These are phyloP conservation scores for Suhomyces chickasaworum DNA, from an alignment of 1,139 yeast species.

Conservation along the genomic window DNA sequence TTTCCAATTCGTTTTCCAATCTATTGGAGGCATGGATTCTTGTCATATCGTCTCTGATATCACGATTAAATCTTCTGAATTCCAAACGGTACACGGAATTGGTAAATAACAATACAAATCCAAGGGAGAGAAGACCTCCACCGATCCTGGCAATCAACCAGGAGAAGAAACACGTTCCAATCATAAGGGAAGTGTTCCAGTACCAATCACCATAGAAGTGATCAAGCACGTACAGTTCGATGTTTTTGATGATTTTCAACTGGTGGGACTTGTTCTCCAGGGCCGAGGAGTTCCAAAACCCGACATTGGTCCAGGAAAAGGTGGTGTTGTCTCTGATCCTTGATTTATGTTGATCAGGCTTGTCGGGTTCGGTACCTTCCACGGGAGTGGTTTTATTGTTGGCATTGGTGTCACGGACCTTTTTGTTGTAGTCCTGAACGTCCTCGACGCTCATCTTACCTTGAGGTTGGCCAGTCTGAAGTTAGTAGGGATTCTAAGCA, in stretches of 20 bases:
- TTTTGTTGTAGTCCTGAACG: conserved; percentile 34
- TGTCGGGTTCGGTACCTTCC: conserved; percentile 25
- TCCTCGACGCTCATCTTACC: conserved; percentile 25
- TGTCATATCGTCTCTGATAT: conserved; percentile 71
- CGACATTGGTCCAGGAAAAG: conserved; percentile 46
- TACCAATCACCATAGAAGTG: conserved; percentile 73
- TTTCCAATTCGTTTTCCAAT: conserved; percentile 63
- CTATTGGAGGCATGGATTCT: conserved; percentile 61
- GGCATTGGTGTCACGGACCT: conserved; percentile 21
- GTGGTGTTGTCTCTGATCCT: conserved; percentile 35
- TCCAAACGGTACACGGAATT: conserved; percentile 70
- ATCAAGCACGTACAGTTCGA: conserved; percentile 66
- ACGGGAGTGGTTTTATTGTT: conserved; percentile 26
- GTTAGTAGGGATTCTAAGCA: conserved; percentile 1
- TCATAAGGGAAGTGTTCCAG: conserved; percentile 62
- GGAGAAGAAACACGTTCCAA: conserved; percentile 72
- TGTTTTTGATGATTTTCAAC: conserved; percentile 28
- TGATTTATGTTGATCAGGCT: conserved; percentile 20
- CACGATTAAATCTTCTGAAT: conserved; percentile 70
- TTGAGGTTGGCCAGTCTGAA: conserved; percentile 9
- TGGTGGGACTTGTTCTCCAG: conserved; percentile 29
- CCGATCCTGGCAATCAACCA: conserved; percentile 63
- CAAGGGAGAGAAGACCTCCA: conserved; percentile 58
- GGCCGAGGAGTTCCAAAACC: conserved; percentile 38
- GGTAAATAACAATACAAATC: conserved; percentile 59